phyloP scores from a whole-genome alignment of 768 basidiomycete species.

The Tephrocybe sp. region DNA sequence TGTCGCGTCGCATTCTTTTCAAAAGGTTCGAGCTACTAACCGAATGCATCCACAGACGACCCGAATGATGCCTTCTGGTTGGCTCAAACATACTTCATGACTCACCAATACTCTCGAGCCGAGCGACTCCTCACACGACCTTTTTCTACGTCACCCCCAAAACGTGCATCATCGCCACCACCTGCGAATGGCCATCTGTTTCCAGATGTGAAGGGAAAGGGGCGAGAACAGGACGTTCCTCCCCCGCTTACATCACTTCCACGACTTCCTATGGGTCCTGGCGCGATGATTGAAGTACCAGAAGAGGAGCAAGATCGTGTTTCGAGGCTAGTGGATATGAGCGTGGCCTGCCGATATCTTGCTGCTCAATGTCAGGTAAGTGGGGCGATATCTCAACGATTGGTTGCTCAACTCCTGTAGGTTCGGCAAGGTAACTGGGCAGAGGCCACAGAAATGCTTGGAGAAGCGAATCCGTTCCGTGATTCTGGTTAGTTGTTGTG shows the following conservation, averaged over 20 bases:
- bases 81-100: constrained; percentile 96
- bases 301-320: constrained; percentile 63
- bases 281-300: constrained; percentile 69
- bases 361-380: constrained; percentile 92
- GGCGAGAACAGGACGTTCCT: constrained; percentile 48
- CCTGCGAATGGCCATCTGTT: constrained; percentile 43
- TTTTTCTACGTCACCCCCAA: constrained; percentile 58
- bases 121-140: constrained; percentile 89
- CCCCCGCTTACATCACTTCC: constrained; percentile 37
- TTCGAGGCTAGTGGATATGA: constrained; percentile 88
- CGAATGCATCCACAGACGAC: constrained; percentile 58
- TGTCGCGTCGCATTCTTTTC: constrained; percentile 30
- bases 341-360: constrained; percentile 93
- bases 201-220: constrained; percentile 56
- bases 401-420: constrained; percentile 30
- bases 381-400: constrained; percentile 1
- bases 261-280: constrained; percentile 70
- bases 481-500: constrained; percentile 50
- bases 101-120: constrained; percentile 92
- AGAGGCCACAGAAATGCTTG: constrained; percentile 90
- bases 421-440: constrained; percentile 89
- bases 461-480: constrained; percentile 88
- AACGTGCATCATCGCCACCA: constrained; percentile 31
- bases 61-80: constrained; percentile 99
- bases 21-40: background rate